Percentiles rank a stretch among this genome's conserved stretches.
phyloP scores from a whole-genome alignment of 768 basidiomycete species.

The Coprinopsis sp. region DNA sequence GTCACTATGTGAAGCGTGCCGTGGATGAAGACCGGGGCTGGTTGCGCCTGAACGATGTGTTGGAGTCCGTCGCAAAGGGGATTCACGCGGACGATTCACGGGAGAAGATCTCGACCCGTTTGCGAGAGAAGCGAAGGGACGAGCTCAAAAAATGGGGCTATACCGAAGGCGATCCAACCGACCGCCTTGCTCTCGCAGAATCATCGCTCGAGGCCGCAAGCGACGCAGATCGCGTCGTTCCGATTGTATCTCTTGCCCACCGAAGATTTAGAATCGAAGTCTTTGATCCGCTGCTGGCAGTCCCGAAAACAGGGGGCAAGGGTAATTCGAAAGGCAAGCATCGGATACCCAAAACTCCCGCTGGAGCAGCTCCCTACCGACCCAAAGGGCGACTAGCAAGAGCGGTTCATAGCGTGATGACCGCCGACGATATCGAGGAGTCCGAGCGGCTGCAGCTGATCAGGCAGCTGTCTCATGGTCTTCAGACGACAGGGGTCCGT shows the following conservation, averaged over 20 bases:
- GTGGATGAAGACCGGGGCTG: conserved; percentile 77
- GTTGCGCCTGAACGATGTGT: conserved; percentile 62
- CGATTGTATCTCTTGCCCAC: conserved; percentile 58
- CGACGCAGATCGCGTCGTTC: conserved; percentile 58
- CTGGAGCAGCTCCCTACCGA: conserved; percentile 34
- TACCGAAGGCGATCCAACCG: conserved; percentile 43
- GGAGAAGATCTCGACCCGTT: conserved; percentile 51
- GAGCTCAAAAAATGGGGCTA: conserved; percentile 75
- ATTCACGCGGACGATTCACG: conserved; percentile 49
- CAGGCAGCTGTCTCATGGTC: conserved; percentile 43
- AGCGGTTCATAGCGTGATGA: conserved; percentile 60
- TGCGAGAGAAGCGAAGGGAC: conserved; percentile 54
- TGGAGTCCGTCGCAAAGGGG: conserved; percentile 55
- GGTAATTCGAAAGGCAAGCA: conserved; percentile 48
- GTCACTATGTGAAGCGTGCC: conserved; percentile 72
- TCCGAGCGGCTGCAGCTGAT: conserved; percentile 45
- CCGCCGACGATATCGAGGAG: conserved; percentile 42
- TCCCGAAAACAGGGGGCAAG: conserved; percentile 66
- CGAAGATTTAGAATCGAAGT: conserved; percentile 71
- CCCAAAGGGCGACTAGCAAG: conserved; percentile 68
- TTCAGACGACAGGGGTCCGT: conserved; percentile 54
- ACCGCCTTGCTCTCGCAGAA: conserved; percentile 53
- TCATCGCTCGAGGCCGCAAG: conserved; percentile 74
- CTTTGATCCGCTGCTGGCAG: conserved; percentile 61
- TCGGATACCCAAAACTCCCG: conserved; percentile 40